Evolutionary conservation across 2,329 filamentous ascomycete genomes (phyloP).

Genomic region (Cercospora zeae-maydis): DNA sequence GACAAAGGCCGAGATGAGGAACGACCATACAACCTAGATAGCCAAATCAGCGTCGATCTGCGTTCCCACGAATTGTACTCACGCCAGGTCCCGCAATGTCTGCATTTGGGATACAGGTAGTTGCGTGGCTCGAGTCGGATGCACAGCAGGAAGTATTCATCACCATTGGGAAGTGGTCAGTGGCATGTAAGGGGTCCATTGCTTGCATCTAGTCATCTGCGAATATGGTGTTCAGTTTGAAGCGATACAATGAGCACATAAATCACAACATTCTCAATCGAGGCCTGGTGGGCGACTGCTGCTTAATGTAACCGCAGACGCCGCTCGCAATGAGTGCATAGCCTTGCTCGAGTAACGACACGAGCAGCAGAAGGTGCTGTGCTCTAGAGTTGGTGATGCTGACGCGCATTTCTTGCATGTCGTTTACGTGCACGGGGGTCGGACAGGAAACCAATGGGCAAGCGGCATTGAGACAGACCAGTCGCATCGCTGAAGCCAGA

Average conservation of each 20-base stretch:
- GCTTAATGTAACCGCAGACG: background rate
- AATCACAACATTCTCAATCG: background rate
- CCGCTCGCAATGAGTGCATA: background rate
- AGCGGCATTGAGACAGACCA: background rate
- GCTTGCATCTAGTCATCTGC: background rate
- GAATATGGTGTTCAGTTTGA: background rate
- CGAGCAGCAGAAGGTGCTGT: background rate
- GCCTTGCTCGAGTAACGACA: background rate
- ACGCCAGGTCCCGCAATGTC: constrained; percentile 1
- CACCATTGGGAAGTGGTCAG: background rate
- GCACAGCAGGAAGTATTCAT: background rate
- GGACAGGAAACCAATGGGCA: background rate
- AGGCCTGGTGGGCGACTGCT: background rate
- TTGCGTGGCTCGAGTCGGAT: background rate
- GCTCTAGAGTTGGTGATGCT: background rate
- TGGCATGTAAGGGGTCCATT: background rate
- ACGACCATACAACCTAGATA: background rate
- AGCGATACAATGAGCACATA: background rate
- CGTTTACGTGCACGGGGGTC: background rate
- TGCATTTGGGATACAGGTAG: background rate
- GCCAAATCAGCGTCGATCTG: background rate
- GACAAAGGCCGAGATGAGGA: background rate
- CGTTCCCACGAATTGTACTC: background rate
- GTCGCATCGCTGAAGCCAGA: background rate
- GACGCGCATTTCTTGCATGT: background rate